Evolutionary conservation across 1,284 basidiomycete genomes (phyloP).

Genomic region (Kalmanozyma brasiliensis): DNA sequence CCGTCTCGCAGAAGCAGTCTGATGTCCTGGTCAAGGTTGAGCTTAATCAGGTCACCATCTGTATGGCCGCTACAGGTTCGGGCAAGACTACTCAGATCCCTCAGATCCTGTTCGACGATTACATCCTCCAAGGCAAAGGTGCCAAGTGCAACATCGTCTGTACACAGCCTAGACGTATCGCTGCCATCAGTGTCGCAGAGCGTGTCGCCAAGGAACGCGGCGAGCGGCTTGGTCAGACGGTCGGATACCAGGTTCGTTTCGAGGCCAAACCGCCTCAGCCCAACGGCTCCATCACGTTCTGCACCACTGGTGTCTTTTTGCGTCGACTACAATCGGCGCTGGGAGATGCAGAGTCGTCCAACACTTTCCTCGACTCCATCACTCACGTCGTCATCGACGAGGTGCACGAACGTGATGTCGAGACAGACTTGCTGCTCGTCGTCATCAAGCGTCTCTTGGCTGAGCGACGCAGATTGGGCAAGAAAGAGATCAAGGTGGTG

Average conservation of each 20-base stretch:
- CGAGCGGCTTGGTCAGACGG: slow-evolving; percentile 77
- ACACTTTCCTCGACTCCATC: slow-evolving; percentile 77
- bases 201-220: slow-evolving; percentile 91
- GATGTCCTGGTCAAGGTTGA: slow-evolving; percentile 74
- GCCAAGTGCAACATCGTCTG: slow-evolving; percentile 90
- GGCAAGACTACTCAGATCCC: slow-evolving; percentile 97
- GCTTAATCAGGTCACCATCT: slow-evolving; percentile 86
- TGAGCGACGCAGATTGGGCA: slow-evolving; percentile 77
- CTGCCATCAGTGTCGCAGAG: slow-evolving; percentile 91
- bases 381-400: slow-evolving; percentile 95
- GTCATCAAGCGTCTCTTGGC: slow-evolving; percentile 86
- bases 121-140: slow-evolving; percentile 81
- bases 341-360: slow-evolving; percentile 54
- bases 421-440: slow-evolving; percentile 90
- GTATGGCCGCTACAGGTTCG: slow-evolving; percentile 94
- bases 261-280: slow-evolving; percentile 82
- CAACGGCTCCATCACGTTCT: slow-evolving; percentile 87
- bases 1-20: slow-evolving; percentile 71
- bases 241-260: slow-evolving; percentile 95
- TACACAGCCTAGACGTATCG: slow-evolving; percentile 91
- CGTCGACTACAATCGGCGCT: slow-evolving; percentile 86
- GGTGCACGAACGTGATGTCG: slow-evolving; percentile 94
- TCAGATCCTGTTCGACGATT: slow-evolving; percentile 88
- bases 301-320: slow-evolving; percentile 91
- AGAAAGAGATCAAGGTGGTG: slow-evolving; percentile 84